Evolutionary conservation across 2,329 filamentous ascomycete genomes (phyloP), one percentile per base, ranked within the genome.

Genomic region (Hortaea werneckii): DNA sequence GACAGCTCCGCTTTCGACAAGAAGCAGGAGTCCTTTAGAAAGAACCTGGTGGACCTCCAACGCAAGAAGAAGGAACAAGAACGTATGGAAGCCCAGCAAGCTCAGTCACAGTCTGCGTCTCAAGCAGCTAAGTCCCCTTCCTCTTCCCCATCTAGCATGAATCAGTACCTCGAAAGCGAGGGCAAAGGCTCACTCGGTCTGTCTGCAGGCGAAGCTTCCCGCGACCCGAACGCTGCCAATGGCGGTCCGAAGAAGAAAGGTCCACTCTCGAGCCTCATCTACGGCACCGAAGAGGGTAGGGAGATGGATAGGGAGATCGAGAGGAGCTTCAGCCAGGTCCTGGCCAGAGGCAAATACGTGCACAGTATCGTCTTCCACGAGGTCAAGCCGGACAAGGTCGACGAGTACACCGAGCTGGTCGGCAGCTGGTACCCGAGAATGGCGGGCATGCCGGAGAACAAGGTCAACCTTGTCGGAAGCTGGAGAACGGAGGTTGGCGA

Each of bases 401-500:
- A 95, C 52, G 90, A 96, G 61, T 98, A 98, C 63, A 82, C 90
- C 43, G 77, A 90, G 48, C 75, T 96, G 42, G 87, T 96, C 10
- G 87, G 92, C 49, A 75, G 78, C 34, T 96, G 87, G 85, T 98
- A 98, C 63, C 90, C 92, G 6, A 80, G 79, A 62, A 88, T 96
- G 77, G 92, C 92, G 40, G 76, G 77, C 49, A 76, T 81, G 55
- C 81, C 85, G 13, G 83, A 92, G 69, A 95, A 96, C 70, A 90
- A 90, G 69, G 90, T 98, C 56, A 83, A 98, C 66, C 72, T 98
- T 47, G 92, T 98, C 5, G 92, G 92, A 58, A 96, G 90, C 73
- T 98, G 92, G 92, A 81, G 90, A 67, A 95, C 89, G 11, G 92
- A 98, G 67, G 89, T 98, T 43, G 92, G 92, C 51, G 90, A 98